phyloP scores from a whole-genome alignment of 306 rosid species.

The Delonix regia region DNA sequence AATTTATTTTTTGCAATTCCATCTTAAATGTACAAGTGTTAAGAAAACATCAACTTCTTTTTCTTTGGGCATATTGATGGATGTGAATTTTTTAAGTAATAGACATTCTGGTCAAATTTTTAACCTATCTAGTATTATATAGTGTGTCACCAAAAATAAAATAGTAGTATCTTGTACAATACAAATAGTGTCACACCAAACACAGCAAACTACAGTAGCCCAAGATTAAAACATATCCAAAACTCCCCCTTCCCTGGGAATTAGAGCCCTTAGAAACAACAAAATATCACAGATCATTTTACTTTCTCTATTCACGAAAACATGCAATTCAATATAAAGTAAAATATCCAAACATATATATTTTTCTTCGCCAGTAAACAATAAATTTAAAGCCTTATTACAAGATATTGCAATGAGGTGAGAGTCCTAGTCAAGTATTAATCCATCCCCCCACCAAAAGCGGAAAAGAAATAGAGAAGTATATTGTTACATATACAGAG shows the following conservation, averaged over 20 bases:
- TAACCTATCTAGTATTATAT: too few species aligned
- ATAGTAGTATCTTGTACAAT: too few species aligned
- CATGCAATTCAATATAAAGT: not conserved
- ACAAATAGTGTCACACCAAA: too few species aligned
- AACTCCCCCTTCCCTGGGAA: not conserved
- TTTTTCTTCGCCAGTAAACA: not conserved
- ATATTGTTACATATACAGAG: not conserved
- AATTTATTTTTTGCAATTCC: too few species aligned
- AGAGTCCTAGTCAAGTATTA: not conserved
- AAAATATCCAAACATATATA: not conserved
- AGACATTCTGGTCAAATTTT: too few species aligned
- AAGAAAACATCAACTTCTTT: too few species aligned
- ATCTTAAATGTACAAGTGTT: too few species aligned
- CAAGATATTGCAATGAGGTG: not conserved
- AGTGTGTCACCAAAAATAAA: too few species aligned
- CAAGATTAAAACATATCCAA: slow-evolving; percentile 10
- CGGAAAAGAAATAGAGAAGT: not conserved
- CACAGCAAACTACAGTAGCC: slow-evolving; percentile 5
- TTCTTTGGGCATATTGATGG: too few species aligned
- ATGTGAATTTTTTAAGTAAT: too few species aligned
- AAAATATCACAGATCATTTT: not conserved
- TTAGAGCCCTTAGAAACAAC: slow-evolving; percentile 1
- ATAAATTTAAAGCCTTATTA: not conserved
- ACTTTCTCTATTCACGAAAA: not conserved
- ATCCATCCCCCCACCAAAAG: not conserved